These are phyloP conservation scores for Huntiella omanensis DNA, from an alignment of 2,329 filamentous ascomycete species.

Conservation along the genomic window DNA sequence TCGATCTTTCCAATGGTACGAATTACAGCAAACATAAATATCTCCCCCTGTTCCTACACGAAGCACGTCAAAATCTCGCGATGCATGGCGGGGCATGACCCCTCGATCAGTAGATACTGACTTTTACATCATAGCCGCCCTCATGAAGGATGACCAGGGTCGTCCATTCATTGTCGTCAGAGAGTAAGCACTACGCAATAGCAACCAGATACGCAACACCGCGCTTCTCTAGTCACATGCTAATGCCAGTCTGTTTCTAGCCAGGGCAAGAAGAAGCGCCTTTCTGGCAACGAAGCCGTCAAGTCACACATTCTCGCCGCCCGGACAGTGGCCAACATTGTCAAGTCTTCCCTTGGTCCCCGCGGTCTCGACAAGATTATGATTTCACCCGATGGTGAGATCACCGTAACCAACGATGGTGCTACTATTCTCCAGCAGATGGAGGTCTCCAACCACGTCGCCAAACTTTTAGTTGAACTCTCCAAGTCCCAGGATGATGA, in stretches of 20 bases:
- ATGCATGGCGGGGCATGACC: constrained; percentile 7
- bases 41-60: neutral
- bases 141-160: constrained; percentile 95
- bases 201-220: neutral
- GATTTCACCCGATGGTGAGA: constrained; percentile 95
- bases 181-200: constrained; percentile 48
- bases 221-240: constrained; percentile 12
- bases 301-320: constrained; percentile 97
- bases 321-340: constrained; percentile 86
- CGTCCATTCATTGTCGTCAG: constrained; percentile 94
- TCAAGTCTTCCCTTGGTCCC: constrained; percentile 90
- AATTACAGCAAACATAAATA: constrained; percentile 1
- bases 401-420: constrained; percentile 97
- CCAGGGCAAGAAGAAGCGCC: constrained; percentile 93
- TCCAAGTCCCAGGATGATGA: constrained; percentile 98
- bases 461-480: constrained; percentile 87
- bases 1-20: constrained; percentile 70
- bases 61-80: constrained; percentile 9
- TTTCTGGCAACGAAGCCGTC: constrained; percentile 90
- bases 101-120: neutral
- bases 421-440: constrained; percentile 95
- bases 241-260: constrained; percentile 25
- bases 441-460: constrained; percentile 97
- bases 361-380: constrained; percentile 97
- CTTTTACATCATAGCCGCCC: constrained; percentile 28